Evolutionary conservation across 345 rosid genomes (phyloP), one percentile per base, ranked within the genome.

Genomic region (Lagerstroemia speciosa): DNA sequence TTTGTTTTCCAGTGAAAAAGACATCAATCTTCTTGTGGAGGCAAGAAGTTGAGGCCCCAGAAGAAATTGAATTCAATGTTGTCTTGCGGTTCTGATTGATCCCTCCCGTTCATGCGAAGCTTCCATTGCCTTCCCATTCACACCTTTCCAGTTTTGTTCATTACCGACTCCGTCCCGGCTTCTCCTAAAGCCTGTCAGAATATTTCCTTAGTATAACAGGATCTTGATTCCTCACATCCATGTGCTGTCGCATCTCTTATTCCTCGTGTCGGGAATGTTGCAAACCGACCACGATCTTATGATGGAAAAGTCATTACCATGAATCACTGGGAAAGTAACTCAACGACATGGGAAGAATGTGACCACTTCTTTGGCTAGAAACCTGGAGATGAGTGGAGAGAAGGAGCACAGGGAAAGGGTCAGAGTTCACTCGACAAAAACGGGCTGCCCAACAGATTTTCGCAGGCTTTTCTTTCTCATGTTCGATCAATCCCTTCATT

Each of bases 11-110:
- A 48, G n/a, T 19, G 55, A 48, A 19, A 48, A 5, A 48, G 55
- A 48, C 55, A 48, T 48, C 24, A 19, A n/a, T 48, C 55, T 48
- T 48, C 24, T 20, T 8, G 8, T 29, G 58, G 9, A 66, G 26
- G 36, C 9, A 62, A 55, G 19, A 40, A 38, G 31, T 29, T 27
- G 64, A 68, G 71, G 71, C 57, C 71, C 71, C 71, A 27, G 68
- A 12, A 40, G 29, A 43, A 5, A 43, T 19, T 27, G 8, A 43
- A 16, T 30, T 33, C 20, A 52, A 52, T 26, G 36, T 24, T 38
- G n/a, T 17, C 45, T 68, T 29, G 34, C 27, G 22, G 34, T 31
- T 57, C 24, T 10, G 33, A 41, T 22, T 22, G n/a, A 36, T 36
- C 46, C n/a, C 45, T 29, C 14, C n/a, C n/a, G 2, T 52, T 36